phyloP scores from a whole-genome alignment of 192 early-diverging fungal genomes.

The Backusella macrospora region DNA sequence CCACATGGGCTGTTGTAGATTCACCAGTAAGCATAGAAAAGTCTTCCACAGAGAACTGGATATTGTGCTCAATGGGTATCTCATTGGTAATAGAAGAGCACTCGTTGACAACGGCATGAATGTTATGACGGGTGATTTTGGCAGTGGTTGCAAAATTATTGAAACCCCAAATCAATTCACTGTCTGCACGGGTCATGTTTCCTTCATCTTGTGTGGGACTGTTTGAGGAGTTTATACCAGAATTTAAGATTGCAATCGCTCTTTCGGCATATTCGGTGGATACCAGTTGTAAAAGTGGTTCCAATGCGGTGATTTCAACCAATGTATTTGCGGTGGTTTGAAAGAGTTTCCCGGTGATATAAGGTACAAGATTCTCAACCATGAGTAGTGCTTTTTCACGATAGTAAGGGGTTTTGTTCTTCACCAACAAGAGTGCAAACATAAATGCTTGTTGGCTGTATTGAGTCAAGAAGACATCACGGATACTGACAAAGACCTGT shows the following conservation, averaged over 20 bases:
- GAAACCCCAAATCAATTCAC: slow-evolving; percentile 39
- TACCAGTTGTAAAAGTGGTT: slow-evolving; percentile 70
- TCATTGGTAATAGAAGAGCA: slow-evolving; percentile 42
- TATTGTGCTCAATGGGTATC: slow-evolving; percentile 36
- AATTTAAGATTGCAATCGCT: slow-evolving; percentile 77
- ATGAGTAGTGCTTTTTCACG: slow-evolving; percentile 63
- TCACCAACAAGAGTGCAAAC: slow-evolving; percentile 62
- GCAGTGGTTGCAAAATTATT: slow-evolving; percentile 28
- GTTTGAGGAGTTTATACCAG: slow-evolving; percentile 46
- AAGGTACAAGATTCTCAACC: slow-evolving; percentile 69
- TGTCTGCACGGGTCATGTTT: slow-evolving; percentile 23
- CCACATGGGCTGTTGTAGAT: neutral
- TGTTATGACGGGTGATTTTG: slow-evolving; percentile 44
- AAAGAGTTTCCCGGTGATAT: slow-evolving; percentile 40
- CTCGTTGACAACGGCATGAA: slow-evolving; percentile 48
- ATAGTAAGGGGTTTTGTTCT: slow-evolving; percentile 64
- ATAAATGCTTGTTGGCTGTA: slow-evolving; percentile 61
- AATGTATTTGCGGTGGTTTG: slow-evolving; percentile 20
- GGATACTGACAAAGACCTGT: slow-evolving; percentile 61
- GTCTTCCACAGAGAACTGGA: slow-evolving; percentile 42
- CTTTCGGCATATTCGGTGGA: slow-evolving; percentile 63
- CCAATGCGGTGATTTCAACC: slow-evolving; percentile 65
- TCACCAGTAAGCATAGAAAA: slow-evolving; percentile 36
- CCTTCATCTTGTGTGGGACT: slow-evolving; percentile 11
- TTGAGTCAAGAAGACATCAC: slow-evolving; percentile 65